Evolutionary conservation across 2,329 filamentous ascomycete genomes (phyloP).

Genomic region (Parasarocladium wereldwijsianum): DNA sequence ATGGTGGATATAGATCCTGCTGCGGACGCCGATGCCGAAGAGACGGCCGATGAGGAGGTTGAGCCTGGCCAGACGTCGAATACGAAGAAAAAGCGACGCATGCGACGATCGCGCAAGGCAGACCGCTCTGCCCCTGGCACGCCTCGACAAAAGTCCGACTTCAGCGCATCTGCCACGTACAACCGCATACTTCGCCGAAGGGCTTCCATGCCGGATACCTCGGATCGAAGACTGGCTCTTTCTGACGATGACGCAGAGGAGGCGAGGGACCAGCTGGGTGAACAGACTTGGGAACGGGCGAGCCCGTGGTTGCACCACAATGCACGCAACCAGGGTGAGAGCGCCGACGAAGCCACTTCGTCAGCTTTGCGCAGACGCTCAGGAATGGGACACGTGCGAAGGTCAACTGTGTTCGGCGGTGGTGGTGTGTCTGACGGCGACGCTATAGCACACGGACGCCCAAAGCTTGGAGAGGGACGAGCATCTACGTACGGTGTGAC

Average conservation of each 20-base stretch:
- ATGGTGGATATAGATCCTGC: conserved; percentile 21
- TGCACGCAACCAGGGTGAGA: conserved; percentile 31
- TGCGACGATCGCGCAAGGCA: conserved; percentile 37
- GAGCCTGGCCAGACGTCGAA: conserved; percentile 16
- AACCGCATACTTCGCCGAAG: conserved; percentile 44
- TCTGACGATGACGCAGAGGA: conserved; percentile 50
- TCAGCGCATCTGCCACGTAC: conserved; percentile 24
- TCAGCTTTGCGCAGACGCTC: conserved; percentile 32
- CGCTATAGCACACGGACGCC: conserved; percentile 38
- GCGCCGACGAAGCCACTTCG: conserved; percentile 35
- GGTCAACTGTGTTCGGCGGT: conserved; percentile 52
- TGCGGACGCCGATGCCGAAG: conserved; percentile 59
- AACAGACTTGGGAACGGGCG: conserved; percentile 37
- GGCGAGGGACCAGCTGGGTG: conserved; percentile 44
- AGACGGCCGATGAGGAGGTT: conserved; percentile 66
- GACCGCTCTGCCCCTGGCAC: conserved; percentile 54
- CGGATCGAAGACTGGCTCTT: conserved; percentile 42
- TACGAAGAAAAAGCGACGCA: conserved; percentile 46
- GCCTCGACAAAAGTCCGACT: conserved; percentile 28
- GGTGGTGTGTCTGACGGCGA: conserved; percentile 52
- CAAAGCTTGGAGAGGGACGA: conserved; percentile 49
- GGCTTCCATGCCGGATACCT: conserved; percentile 48
- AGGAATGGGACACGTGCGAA: conserved; percentile 41
- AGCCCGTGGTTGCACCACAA: conserved; percentile 41
- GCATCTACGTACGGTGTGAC: conserved; percentile 62